Evolutionary conservation across 345 rosid genomes (phyloP).

Genomic region (Citrus reticulata): DNA sequence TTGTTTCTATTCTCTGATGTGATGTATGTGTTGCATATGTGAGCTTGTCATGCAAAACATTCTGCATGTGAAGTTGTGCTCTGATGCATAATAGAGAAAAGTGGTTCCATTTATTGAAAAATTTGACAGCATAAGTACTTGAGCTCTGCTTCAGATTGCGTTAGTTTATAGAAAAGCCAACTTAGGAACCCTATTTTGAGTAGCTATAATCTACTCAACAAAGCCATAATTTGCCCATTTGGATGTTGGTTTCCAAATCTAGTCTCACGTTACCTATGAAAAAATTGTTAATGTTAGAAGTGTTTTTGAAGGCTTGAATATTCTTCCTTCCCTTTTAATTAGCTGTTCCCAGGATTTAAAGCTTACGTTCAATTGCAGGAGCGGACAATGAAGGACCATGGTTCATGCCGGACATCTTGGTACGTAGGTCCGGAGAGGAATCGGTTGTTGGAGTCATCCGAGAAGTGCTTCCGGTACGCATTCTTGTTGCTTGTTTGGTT

Average conservation of each 20-base stretch:
- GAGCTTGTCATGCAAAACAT: background rate
- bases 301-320: background rate
- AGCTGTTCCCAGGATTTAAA: background rate
- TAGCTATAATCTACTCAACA: background rate
- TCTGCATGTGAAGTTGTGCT: background rate
- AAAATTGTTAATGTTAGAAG: background rate
- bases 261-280: background rate
- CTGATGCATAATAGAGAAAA: background rate
- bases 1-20: background rate
- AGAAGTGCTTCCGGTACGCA: conserved; percentile 77
- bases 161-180: background rate
- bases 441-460: conserved; percentile 59
- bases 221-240: background rate
- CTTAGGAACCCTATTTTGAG: background rate
- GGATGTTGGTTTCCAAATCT: background rate
- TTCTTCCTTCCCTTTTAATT: background rate
- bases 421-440: conserved; percentile 65
- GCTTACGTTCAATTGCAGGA: conserved; percentile 38
- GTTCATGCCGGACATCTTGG: conserved; percentile 88
- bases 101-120: background rate
- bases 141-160: background rate
- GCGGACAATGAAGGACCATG: conserved; percentile 77
- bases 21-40: background rate
- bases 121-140: background rate
- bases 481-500: background rate